phyloP scores from a whole-genome alignment of 2,329 filamentous ascomycete species.

The Oidium heveae region DNA sequence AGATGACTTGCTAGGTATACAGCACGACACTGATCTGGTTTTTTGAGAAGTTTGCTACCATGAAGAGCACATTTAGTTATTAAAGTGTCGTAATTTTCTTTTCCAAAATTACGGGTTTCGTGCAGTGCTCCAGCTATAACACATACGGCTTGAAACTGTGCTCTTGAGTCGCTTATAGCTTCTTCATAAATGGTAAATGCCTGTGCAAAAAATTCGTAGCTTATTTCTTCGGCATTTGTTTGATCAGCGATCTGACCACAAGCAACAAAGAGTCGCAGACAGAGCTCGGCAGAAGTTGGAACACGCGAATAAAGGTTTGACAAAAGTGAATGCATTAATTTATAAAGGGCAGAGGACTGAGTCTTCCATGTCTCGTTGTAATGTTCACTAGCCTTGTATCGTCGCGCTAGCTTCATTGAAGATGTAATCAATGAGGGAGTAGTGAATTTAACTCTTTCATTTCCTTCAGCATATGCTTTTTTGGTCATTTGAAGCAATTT shows the following conservation, averaged over 20 bases:
- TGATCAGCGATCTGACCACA: constrained; percentile 86
- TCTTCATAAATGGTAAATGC: constrained; percentile 97
- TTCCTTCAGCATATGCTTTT: constrained; percentile 73
- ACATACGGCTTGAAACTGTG: constrained; percentile 93
- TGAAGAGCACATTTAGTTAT: constrained; percentile 96
- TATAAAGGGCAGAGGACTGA: constrained; percentile 63
- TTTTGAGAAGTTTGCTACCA: constrained; percentile 87
- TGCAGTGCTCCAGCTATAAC: constrained; percentile 78
- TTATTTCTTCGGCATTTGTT: constrained; percentile 78
- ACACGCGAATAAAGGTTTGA: constrained; percentile 75
- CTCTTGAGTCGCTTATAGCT: constrained; percentile 79
- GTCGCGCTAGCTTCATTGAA: constrained; percentile 67
- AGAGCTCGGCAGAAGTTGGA: constrained; percentile 59
- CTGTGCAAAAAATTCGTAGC: constrained; percentile 95
- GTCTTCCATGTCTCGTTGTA: constrained; percentile 50
- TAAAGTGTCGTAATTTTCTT: constrained; percentile 94
- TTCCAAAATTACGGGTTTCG: constrained; percentile 69
- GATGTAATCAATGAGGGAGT: constrained; percentile 79
- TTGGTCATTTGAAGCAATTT: constrained; percentile 71
- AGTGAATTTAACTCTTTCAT: constrained; percentile 87
- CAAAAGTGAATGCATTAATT: constrained; percentile 78
- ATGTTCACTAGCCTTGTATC: constrained; percentile 77
- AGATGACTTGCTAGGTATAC: constrained; percentile 92
- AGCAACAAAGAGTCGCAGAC: constrained; percentile 68
- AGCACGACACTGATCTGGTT: constrained; percentile 90